Base-by-base conservation (phyloP, 371 early-diverging fungal species). In the Catenaria anguillulae region DNA sequence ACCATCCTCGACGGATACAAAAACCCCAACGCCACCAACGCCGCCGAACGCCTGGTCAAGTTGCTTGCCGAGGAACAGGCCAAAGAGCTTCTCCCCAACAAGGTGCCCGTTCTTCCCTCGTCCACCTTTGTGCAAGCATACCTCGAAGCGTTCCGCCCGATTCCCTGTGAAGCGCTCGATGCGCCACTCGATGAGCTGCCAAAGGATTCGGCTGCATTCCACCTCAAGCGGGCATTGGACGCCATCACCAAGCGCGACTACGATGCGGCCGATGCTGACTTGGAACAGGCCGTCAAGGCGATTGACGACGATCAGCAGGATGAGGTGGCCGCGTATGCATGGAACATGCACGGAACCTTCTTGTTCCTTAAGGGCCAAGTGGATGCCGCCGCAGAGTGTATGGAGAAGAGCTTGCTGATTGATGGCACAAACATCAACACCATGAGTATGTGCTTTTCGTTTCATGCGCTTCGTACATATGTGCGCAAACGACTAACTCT, bases 1-100 rank as follows among this genome's bases (percentile, higher is more conserved):
- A 93, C 94, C 73, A 89, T 95, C 66, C 75, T 95, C 31, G 94
- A 94, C 62, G 88, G 87, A 55, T 95, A 93, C 79, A 86, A 84
- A 62, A 92, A 89, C 70, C 85, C 86, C 45, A 65, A 76, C 55
- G 85, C 89, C 29, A 81, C 90, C 24, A 74, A 78, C 60, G 77
- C 92, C 5, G 89, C 91, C 71, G 97, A 97, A 66, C 86, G 93
- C 52, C 77, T 92, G 63, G 73, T 95, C 67, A 89, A 90, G 76
- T 80, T 76, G 66, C 73, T 93, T 23, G 87, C 91, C 19, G 84
- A 83, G 64, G 73, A 68, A 29, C 82, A 84, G 68, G 87, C 94
- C 23, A 77, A 78, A 64, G 90, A 90, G 70, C 79, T 87, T 29
- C 76, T 87, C 72, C 77, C 80, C 73, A 73, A 68, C 17, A 62